These are phyloP conservation scores for Venturia oleaginea DNA, from an alignment of 2,329 filamentous ascomycete genomes.

Conservation along the genomic window DNA sequence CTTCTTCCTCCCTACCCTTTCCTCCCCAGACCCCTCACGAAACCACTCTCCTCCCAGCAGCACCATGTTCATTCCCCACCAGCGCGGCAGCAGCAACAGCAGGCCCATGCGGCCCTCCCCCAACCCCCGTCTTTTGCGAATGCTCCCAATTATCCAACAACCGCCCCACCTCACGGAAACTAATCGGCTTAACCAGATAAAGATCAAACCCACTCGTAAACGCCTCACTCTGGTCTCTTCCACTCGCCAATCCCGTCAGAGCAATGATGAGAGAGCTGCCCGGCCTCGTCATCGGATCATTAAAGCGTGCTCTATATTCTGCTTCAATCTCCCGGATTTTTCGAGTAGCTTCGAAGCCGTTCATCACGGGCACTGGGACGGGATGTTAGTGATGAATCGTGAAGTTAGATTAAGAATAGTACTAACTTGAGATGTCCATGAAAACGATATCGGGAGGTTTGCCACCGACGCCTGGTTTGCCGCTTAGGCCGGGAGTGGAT, in stretches of 20 bases:
- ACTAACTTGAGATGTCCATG: no score
- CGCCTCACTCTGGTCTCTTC: slow-evolving; percentile 23
- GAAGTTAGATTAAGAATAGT: no score
- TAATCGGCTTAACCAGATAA: slow-evolving; percentile 40
- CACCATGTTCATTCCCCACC: not conserved
- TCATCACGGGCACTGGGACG: slow-evolving; percentile 45
- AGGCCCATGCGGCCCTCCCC: slow-evolving; percentile 14
- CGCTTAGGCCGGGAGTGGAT: not conserved
- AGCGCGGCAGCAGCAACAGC: not conserved
- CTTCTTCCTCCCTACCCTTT: no score
- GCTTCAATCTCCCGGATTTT: slow-evolving; percentile 30
- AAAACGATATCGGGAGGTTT: slow-evolving; percentile 20
- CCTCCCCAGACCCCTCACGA: no score
- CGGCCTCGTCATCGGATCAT: not conserved
- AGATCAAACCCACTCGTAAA: slow-evolving; percentile 31
- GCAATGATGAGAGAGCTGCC: slow-evolving; percentile 22
- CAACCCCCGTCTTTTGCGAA: slow-evolving; percentile 2
- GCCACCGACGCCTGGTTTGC: not conserved
- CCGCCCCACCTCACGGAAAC: slow-evolving; percentile 34
- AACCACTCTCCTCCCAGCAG: no score
- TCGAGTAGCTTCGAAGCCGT: slow-evolving; percentile 38
- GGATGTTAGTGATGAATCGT: no score
- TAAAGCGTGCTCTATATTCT: slow-evolving; percentile 2
- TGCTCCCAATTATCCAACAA: slow-evolving; percentile 30
- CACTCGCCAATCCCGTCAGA: slow-evolving; percentile 24